Conservation (phyloP, 345 rosid species). For the Eucalyptus urophylla region DNA sequence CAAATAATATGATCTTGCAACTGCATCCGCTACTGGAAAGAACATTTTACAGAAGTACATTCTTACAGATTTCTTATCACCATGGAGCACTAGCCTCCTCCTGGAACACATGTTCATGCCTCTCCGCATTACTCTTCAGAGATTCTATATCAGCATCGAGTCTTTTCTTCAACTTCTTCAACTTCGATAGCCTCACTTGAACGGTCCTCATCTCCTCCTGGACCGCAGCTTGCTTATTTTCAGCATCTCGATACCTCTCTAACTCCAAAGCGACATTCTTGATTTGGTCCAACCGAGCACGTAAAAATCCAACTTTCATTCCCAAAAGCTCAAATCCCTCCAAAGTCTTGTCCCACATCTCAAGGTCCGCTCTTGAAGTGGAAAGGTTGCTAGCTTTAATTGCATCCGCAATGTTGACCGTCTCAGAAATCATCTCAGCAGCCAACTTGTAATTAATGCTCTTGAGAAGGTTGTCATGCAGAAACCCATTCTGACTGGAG, state of each 20-base stretch:
- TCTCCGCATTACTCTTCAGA: slow-evolving; percentile 17
- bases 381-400: slow-evolving; percentile 18
- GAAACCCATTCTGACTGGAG: slow-evolving; percentile 22
- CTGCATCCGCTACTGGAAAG: not conserved
- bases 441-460: slow-evolving; percentile 26
- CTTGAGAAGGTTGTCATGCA: slow-evolving; percentile 30
- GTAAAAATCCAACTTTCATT: slow-evolving; percentile 37
- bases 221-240: slow-evolving; percentile 9
- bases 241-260: not conserved
- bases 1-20: not conserved
- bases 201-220: slow-evolving; percentile 16
- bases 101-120: slow-evolving; percentile 15
- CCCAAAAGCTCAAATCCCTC: slow-evolving; percentile 47
- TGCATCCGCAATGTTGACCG: slow-evolving; percentile 32
- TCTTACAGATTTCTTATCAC: slow-evolving; percentile 1
- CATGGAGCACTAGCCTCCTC: slow-evolving; percentile 28
- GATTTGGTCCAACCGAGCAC: slow-evolving; percentile 15
- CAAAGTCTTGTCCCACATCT: slow-evolving; percentile 37
- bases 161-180: slow-evolving; percentile 16
- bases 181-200: slow-evolving; percentile 6
- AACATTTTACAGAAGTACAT: not conserved
- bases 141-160: slow-evolving; percentile 26
- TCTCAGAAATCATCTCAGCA: slow-evolving; percentile 29
- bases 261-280: slow-evolving; percentile 4
- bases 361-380: slow-evolving; percentile 15